Conservation (phyloP, 2,329 filamentous ascomycete genomes). For the Fusarium domesticum region DNA sequence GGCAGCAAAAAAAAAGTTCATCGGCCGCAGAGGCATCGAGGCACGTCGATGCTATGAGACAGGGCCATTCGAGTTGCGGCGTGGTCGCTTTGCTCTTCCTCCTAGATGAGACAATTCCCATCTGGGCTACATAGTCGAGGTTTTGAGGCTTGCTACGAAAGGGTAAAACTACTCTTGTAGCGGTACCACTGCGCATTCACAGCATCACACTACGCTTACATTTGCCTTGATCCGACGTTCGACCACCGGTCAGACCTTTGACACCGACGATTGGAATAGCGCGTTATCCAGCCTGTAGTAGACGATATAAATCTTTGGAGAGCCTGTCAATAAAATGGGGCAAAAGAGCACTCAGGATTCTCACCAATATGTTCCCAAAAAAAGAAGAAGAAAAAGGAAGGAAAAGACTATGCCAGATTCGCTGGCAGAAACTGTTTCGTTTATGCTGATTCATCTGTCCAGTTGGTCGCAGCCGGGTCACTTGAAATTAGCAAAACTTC, state of each 20-base stretch:
- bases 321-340: conserved; percentile 18
- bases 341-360: conserved; percentile 18
- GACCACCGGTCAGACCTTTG: not conserved
- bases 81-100: no score
- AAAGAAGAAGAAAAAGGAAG: no score
- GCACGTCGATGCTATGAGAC: no score
- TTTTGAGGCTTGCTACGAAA: no score
- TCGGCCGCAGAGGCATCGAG: no score
- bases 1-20: no score
- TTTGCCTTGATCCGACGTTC: not conserved
- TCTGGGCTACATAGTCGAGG: no score
- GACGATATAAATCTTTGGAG: conserved; percentile 2
- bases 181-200: no score
- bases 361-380: conserved; percentile 20
- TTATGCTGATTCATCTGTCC: conserved; percentile 13
- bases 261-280: not conserved
- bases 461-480: conserved; percentile 20
- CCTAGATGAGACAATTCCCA: no score
- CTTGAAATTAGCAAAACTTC: conserved; percentile 2
- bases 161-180: no score
- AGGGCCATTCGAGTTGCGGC: no score
- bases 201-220: not conserved
- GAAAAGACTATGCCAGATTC: conserved; percentile 1
- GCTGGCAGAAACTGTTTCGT: conserved; percentile 9
- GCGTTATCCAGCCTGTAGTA: not conserved